Base-by-base conservation (phyloP, 2,329 filamentous ascomycete species). In the Paecilomyces sp. region DNA sequence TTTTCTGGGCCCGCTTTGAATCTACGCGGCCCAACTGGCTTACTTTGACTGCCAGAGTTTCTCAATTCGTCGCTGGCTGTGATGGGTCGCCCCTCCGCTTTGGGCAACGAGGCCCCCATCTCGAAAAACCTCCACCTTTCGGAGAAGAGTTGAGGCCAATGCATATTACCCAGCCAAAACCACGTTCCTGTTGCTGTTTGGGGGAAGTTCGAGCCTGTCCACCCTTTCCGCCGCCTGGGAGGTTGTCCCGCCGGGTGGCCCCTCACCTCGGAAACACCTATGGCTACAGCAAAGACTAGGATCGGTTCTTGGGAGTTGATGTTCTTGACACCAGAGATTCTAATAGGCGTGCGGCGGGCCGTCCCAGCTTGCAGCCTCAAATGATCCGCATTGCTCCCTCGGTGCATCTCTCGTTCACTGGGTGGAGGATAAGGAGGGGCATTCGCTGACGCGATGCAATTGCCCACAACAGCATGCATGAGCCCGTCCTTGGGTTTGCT, bases 351-450 rank as follows among this genome's bases (percentile, higher is more conserved):
- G 74, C 74, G 72, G 72, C 75, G 75, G 75, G 69, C 75, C 75
- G 75, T 76, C 73, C 75, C 75, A 76, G 74, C 72, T 74, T 75
- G 72, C 74, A 75, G 73, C 72, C 72, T 74, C 74, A 73, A 67
- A 72, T 74, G 73, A 75, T 75, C 70, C 73, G 73, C 74, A 75
- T 72, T 64, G n/a, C 41, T 47, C 70, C 64, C 67, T 63, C 70
- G 66, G 68, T 70, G 67, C 67, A 63, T 66, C 64, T 61, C 65
- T 63, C 60, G 62, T 57, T 66, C 62, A 63, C 68, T 68, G 63
- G 72, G 65, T 72, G 67, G 71, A 71, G 67, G 68, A 69, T 66
- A 65, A 67, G 66, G 69, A 66, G 65, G 65, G 64, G 64, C 65
- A 68, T 67, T 67, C 67, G 67, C 68, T 72, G 70, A 71, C 68